Evolutionary conservation across 2,329 filamentous ascomycete species (phyloP), one percentile per base, ranked within the genome.

Genomic region (Aphanocladium album): DNA sequence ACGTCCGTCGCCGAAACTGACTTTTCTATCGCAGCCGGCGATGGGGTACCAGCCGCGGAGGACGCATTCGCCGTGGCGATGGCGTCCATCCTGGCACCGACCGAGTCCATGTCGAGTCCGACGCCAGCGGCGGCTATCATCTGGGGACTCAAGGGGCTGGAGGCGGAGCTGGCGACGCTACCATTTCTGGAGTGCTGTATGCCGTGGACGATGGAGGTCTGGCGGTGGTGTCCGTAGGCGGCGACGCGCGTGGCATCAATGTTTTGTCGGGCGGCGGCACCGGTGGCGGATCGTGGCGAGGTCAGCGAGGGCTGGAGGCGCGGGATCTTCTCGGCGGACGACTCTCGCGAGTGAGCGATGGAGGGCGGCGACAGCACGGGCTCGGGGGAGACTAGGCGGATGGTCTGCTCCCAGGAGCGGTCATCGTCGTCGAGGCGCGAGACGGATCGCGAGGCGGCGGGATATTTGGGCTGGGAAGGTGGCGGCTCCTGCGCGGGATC

Each of bases 161-260:
- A 88, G 39, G 89, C 85, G 60, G 89, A 86, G 72, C 90, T 92
- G 65, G 87, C 86, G 70, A 89, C 86, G 77, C 93, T 97, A 68
- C 92, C 89, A 82, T 96, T 96, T 76, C 93, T 82, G 68, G 85
- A 85, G 84, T 99, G 95, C 73, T 96, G 93, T 67, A 96, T 88
- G 69, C 95, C 93, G 85, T 98, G 91, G 61, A 98, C 93, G 68
- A 98, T 97, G 53, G 93, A 98, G 0, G 93, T 96, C 77, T 99
- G 92, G 60, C 95, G 88, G 76, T 98, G 92, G 74, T 99, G 93
- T 62, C 90, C 91, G 80, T 98, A 87, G 25, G 79, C 70, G 37
- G 76, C 76, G 47, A 75, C 74, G 70, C 86, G 87, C 52, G 39
- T 43, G 77, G 79, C 66, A 47, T 87, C 84, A 2, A 52, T 59